A percentile compares a stretch with the other conserved stretches of the same genome.
phyloP scores from a whole-genome alignment of 2,329 filamentous ascomycete species.

The Cytospora leucostoma region DNA sequence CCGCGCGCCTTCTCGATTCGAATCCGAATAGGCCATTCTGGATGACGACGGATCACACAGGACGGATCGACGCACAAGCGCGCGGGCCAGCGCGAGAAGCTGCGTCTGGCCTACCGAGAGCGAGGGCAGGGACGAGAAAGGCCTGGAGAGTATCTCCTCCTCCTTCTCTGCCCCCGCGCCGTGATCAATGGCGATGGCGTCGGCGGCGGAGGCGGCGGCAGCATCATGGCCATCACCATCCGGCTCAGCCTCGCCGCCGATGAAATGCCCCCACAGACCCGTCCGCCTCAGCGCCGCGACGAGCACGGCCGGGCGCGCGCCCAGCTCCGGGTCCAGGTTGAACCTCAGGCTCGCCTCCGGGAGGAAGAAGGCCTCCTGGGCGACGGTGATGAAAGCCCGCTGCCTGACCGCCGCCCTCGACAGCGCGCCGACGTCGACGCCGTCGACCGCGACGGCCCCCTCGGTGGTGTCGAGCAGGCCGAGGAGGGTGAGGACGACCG shows the following conservation, averaged over 20 bases:
- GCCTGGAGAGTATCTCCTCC: slow-evolving; percentile 36
- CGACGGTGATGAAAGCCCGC: slow-evolving; percentile 39
- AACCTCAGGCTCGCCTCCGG: slow-evolving; percentile 45
- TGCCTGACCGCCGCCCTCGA: slow-evolving; percentile 48
- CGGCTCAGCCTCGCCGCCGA: neutral
- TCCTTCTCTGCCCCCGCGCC: neutral
- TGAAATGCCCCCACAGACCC: slow-evolving; percentile 29
- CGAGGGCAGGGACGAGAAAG: slow-evolving; percentile 23
- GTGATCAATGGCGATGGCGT: no score
- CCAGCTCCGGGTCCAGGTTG: slow-evolving; percentile 48
- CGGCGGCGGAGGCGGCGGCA: neutral
- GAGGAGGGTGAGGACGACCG: slow-evolving; percentile 49
- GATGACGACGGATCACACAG: neutral
- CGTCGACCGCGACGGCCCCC: slow-evolving; percentile 50
- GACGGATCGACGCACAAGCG: slow-evolving; percentile 39
- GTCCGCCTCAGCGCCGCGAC: slow-evolving; percentile 42
- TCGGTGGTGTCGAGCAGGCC: slow-evolving; percentile 48
- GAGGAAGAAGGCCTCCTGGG: slow-evolving; percentile 50
- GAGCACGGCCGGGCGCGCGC: slow-evolving; percentile 42
- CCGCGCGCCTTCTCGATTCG: neutral
- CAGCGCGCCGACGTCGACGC: slow-evolving; percentile 46
- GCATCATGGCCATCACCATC: slow-evolving; percentile 33
- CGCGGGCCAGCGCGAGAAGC: slow-evolving; percentile 46
- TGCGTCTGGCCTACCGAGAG: slow-evolving; percentile 45
- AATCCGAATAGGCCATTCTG: neutral